Conservation (phyloP, 495 filamentous ascomycete genomes). For the Melanomma pulvis-pyrius region DNA sequence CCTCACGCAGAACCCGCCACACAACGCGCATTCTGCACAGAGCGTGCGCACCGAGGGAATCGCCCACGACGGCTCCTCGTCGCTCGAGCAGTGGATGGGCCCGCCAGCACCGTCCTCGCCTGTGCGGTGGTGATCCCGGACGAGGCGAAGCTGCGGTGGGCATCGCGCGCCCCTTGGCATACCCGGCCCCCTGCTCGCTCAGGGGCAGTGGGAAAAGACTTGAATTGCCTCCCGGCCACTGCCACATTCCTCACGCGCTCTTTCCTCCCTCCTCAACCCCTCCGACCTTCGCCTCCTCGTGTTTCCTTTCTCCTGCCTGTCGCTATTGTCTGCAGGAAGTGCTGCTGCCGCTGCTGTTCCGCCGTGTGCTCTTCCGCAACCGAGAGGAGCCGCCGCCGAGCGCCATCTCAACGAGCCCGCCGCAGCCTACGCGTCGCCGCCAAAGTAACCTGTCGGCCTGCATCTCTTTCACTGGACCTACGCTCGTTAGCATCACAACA, state of each 20-base stretch:
- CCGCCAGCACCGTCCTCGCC: not conserved
- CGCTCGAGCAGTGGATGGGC: not conserved
- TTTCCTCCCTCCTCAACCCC: slow-evolving; percentile 2
- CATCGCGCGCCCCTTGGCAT: not conserved
- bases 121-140: not conserved
- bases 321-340: slow-evolving; percentile 9
- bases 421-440: slow-evolving; percentile 5
- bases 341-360: not conserved
- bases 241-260: slow-evolving; percentile 17
- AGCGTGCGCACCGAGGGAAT: not conserved
- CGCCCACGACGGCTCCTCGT: too few relatives aligned
- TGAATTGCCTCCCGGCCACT: slow-evolving; percentile 2
- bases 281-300: slow-evolving; percentile 3
- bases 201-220: slow-evolving; percentile 1
- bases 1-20: not conserved
- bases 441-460: slow-evolving; percentile 19
- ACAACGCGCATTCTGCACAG: not conserved
- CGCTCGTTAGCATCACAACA: slow-evolving; percentile 23
- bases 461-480: slow-evolving; percentile 15
- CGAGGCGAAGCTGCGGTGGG: not conserved
- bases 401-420: slow-evolving; percentile 7
- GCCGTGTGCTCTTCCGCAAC: not conserved
- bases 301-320: slow-evolving; percentile 19
- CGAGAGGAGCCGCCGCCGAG: slow-evolving; percentile 14
- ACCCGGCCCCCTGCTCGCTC: slow-evolving; percentile 2